Evolutionary conservation across 768 basidiomycete species (phyloP).

Genomic region (Sporobolomyces pararoseus): DNA sequence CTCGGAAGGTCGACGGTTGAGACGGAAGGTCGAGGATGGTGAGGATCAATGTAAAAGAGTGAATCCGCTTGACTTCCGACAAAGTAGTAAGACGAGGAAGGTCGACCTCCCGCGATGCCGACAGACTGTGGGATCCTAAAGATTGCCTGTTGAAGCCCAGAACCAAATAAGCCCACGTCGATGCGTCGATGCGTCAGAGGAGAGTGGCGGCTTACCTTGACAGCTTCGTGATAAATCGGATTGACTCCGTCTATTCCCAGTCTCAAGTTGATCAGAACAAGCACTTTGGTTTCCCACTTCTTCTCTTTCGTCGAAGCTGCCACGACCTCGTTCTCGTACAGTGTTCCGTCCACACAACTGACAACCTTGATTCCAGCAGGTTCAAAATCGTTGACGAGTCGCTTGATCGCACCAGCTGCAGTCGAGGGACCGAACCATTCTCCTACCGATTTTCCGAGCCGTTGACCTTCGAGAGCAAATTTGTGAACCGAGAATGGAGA

Average conservation of each 20-base stretch:
- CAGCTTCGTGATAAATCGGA: constrained; percentile 84
- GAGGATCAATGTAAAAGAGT: constrained; percentile 57
- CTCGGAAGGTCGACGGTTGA: constrained; percentile 53
- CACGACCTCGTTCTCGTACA: constrained; percentile 82
- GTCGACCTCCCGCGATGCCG: constrained; percentile 93
- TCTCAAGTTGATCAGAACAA: constrained; percentile 79
- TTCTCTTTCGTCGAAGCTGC: constrained; percentile 54
- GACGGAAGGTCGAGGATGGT: constrained; percentile 67
- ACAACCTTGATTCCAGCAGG: constrained; percentile 75
- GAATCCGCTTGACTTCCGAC: constrained; percentile 86
- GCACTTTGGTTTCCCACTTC: constrained; percentile 73
- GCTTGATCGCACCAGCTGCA: constrained; percentile 93
- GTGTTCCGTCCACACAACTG: constrained; percentile 72
- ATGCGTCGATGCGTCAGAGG: background rate
- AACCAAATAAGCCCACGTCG: background rate
- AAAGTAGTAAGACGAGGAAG: constrained; percentile 97
- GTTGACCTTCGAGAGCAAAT: constrained; percentile 91
- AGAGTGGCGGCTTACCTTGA: constrained; percentile 57
- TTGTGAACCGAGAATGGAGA: constrained; percentile 92
- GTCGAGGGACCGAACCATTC: constrained; percentile 98
- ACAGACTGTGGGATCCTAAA: constrained; percentile 93
- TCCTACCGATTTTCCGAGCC: constrained; percentile 89
- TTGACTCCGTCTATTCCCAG: constrained; percentile 90
- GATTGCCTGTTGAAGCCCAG: constrained; percentile 57
- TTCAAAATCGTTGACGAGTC: constrained; percentile 72